Base-by-base conservation (phyloP, 441 rosid species). In the Croton laevigatus region DNA sequence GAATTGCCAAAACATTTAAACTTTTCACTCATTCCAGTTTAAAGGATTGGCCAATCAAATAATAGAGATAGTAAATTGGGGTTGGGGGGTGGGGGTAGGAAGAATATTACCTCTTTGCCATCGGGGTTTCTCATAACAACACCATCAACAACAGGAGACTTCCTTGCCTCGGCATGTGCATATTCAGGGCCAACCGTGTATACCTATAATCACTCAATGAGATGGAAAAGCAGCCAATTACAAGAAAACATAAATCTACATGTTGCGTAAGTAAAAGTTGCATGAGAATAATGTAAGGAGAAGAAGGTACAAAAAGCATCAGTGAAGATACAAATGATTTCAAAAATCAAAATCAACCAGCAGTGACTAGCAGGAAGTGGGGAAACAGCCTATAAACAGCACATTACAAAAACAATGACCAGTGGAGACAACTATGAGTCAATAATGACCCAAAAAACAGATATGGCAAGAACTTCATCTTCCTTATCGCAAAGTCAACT, bases 121-220 rank as follows among this genome's bases (percentile, higher is more conserved):
- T 94, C 98, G 62, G 79, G 87, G 81, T 96, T 96, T 87, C 99
- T 88, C 98, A 96, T 89, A 53, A 96, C 99, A 80, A 94, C 98
- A 75, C 99, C 99, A 83, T 96, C 99, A 70, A 96, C 99, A 77
- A 96, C 98, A 66, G 99, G 99, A 57, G 99, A 96, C 81, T 96
- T 96, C 83, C 99, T 91, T 70, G 99, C 99, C 85, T 96, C 99
- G 46, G 98, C 99, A 79, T 96, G 99, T 22, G 99, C 99, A 83
- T 96, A 96, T 78, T 91, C 99, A 73, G 99, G 90, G 75, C 98
- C 98, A 81, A 96, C 99, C 6, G 98, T 96, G 67, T 96, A 96
- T 34, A 96, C 99, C 99, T 96, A 76, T 17, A 72, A 77, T 80
- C 74, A 86, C 68, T 70, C 75, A 65, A 71, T 72, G 64, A 75